Evolutionary conservation across 2,329 filamentous ascomycete species (phyloP), one percentile per base, ranked within the genome.

Genomic region (Coniella vitis): DNA sequence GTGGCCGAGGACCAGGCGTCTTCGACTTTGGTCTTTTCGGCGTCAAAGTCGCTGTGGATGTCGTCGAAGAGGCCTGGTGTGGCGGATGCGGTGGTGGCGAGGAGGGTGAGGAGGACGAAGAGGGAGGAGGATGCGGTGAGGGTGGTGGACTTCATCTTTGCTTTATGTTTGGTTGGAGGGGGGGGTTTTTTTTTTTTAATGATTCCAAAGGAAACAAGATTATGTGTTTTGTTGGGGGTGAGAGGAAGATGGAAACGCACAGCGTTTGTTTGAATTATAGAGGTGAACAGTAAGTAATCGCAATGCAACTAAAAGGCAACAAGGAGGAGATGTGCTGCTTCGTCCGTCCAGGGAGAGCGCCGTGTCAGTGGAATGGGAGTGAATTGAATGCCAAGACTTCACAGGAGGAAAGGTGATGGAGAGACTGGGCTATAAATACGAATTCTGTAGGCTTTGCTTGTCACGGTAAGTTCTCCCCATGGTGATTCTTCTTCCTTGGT

Each of bases 41-140:
- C 12, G 40, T 42, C 29, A 14, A 42, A 42, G 40, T 42, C 40
- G 40, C 40, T 42, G 16, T 34, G 25, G 29, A 42, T 42, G 40
- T 42, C 40, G 29, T 34, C 40, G 10, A 42, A 42, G 40, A 42
- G 9, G 29, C 40, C 40, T 12, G 40, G 40, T 8, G 40, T 14
- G 17, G 40, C 40, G 40, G 40, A 32, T 25, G 32, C 40, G 40
- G 22, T 17, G 4, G 40, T 29, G 25, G 40, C 40, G 29, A 42
- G 40, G 16, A 34, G 16, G 7, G 40, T 25, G 16, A 34, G 16
- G 7, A 25, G 22, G 14, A 25, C 2, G 14, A 34, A 13, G 29
- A 42, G 40, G 40, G 22, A 14, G 17, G n/a, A n/a, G n/a, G n/a
- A n/a, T n/a, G 40, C 29, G 40, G 40, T 42, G n/a, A n/a, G n/a